These are phyloP conservation scores for Metschnikowia matae DNA, from an alignment of 805 yeast genomes.

Conservation along the genomic window DNA sequence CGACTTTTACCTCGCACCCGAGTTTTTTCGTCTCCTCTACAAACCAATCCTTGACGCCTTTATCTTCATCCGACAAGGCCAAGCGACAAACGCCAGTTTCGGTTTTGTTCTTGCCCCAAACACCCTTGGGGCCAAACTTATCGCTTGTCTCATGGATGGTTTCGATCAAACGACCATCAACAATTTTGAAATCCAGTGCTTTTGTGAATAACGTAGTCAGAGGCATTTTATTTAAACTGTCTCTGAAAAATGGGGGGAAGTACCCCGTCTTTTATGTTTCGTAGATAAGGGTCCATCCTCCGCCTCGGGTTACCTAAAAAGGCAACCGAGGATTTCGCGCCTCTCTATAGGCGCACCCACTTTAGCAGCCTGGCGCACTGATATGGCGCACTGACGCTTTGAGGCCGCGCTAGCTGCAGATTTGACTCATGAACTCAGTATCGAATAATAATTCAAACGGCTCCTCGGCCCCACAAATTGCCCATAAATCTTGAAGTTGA, in stretches of 20 bases:
- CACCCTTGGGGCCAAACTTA: conserved; percentile 56
- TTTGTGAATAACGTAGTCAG: conserved; percentile 5
- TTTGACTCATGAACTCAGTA: conserved; percentile 13
- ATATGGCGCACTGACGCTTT: too few species aligned
- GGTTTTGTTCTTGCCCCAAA: conserved; percentile 53
- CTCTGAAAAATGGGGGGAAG: background rate
- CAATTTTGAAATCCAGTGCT: conserved; percentile 7
- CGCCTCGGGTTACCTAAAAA: background rate
- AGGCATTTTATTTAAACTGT: conserved; percentile 4
- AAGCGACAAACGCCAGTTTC: conserved; percentile 68
- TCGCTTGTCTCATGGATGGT: conserved; percentile 60
- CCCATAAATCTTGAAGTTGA: conserved; percentile 15
- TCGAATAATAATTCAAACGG: conserved; percentile 15
- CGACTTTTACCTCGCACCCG: conserved; percentile 58
- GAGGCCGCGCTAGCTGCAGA: conserved; percentile 7
- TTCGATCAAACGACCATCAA: conserved; percentile 37
- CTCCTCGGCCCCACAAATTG: conserved; percentile 11
- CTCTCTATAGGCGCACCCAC: too few species aligned
- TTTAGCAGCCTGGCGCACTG: too few species aligned
- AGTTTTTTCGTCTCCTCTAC: conserved; percentile 45
- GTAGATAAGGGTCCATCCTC: background rate
- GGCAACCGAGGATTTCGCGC: conserved; percentile 1
- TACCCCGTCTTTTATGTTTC: background rate
- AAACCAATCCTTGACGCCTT: conserved; percentile 64
- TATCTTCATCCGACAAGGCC: conserved; percentile 60